A percentile compares a stretch with the other conserved stretches of the same genome.
Conservation (phyloP, 164 flowering plant genomes). For the Chimonanthus salicifolius region DNA sequence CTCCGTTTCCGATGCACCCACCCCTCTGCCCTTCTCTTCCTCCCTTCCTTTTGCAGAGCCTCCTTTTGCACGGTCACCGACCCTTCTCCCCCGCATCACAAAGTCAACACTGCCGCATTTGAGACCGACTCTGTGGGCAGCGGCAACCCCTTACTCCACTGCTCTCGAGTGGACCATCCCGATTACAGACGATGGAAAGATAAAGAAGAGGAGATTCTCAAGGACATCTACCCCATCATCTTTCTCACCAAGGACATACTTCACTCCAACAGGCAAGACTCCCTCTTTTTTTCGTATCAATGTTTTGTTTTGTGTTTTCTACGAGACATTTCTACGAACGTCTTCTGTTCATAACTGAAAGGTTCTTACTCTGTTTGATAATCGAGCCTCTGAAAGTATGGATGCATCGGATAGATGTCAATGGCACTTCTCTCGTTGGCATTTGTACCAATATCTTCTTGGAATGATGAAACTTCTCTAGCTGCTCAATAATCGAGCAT, state of each 20-base stretch:
- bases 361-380: too few relatives aligned
- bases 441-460: too few relatives aligned
- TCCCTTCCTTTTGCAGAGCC: slow-evolving; percentile 9
- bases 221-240: slow-evolving; percentile 50
- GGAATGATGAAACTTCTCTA: too few relatives aligned
- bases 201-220: slow-evolving; percentile 54
- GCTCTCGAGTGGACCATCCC: slow-evolving; percentile 33
- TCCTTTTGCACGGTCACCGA: slow-evolving; percentile 19
- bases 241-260: slow-evolving; percentile 61
- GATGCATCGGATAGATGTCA: too few relatives aligned
- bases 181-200: slow-evolving; percentile 61
- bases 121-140: slow-evolving; percentile 13
- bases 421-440: too few relatives aligned
- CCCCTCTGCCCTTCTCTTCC: slow-evolving; percentile 10
- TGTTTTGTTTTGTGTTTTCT: too few relatives aligned
- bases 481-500: too few relatives aligned
- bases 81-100: neutral
- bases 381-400: too few relatives aligned
- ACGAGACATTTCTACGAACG: too few relatives aligned
- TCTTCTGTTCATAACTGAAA: too few relatives aligned
- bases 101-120: slow-evolving; percentile 1
- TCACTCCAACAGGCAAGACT: slow-evolving; percentile 50
- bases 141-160: neutral
- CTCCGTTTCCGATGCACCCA: slow-evolving; percentile 5
- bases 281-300: too few relatives aligned